Evolutionary conservation across 2,329 filamentous ascomycete genomes (phyloP).

Genomic region (Xylariomycetidae sp.): DNA sequence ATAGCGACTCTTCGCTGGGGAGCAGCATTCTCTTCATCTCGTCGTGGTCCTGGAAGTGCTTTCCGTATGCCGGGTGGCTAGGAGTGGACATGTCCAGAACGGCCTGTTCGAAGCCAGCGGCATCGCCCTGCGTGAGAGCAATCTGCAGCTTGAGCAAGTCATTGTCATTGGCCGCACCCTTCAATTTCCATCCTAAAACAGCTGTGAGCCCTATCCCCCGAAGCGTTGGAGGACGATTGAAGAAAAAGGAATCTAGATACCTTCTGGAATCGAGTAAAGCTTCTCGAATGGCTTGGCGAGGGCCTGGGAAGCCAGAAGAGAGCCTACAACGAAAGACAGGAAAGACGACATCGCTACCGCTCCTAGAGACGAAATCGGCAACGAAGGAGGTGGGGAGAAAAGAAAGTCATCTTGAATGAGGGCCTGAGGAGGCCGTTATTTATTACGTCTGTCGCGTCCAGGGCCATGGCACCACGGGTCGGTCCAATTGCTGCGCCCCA

Average conservation of each 20-base stretch:
- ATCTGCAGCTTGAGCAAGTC: slow-evolving; percentile 16
- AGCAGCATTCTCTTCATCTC: slow-evolving; percentile 20
- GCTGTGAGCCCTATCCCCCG: slow-evolving; percentile 6
- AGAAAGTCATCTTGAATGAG: too few species aligned
- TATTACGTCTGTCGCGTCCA: too few species aligned
- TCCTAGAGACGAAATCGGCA: too few species aligned
- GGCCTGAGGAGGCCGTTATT: too few species aligned
- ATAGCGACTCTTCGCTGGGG: slow-evolving; percentile 13
- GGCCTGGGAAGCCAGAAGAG: slow-evolving; percentile 13
- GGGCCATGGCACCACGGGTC: too few species aligned
- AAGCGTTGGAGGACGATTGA: background rate
- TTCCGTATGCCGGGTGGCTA: slow-evolving; percentile 13
- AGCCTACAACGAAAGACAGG: slow-evolving; percentile 12
- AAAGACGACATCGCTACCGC: slow-evolving; percentile 35
- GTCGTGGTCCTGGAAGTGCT: slow-evolving; percentile 17
- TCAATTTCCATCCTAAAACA: slow-evolving; percentile 15
- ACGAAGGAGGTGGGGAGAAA: too few species aligned
- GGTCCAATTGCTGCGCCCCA: too few species aligned
- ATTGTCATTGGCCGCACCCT: slow-evolving; percentile 13
- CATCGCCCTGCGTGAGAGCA: slow-evolving; percentile 15
- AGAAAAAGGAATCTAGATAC: slow-evolving; percentile 4
- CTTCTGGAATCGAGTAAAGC: slow-evolving; percentile 12
- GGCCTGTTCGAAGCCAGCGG: slow-evolving; percentile 15
- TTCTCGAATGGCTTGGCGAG: slow-evolving; percentile 17
- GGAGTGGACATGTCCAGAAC: slow-evolving; percentile 18